These are phyloP conservation scores for Yamadazyma kitorensis DNA, from an alignment of 805 yeast genomes.

Conservation along the genomic window DNA sequence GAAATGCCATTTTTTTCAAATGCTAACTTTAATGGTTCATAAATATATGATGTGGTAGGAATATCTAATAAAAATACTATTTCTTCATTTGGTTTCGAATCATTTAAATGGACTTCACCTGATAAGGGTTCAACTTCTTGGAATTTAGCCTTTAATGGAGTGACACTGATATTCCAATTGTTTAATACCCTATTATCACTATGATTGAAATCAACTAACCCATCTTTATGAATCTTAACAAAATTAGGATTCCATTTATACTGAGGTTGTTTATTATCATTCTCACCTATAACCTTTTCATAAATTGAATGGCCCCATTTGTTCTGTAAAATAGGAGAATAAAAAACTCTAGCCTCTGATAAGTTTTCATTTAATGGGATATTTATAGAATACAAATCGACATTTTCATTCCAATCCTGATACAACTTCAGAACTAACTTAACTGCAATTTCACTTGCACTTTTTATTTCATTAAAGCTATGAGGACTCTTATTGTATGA, in stretches of 20 bases:
- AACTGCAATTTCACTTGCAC: slow-evolving; percentile 69
- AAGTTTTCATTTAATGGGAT: slow-evolving; percentile 64
- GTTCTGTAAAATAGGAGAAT: slow-evolving; percentile 79
- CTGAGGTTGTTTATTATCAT: no score
- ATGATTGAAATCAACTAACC: slow-evolving; percentile 37
- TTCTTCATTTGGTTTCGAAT: slow-evolving; percentile 5
- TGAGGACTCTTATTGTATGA: slow-evolving; percentile 64
- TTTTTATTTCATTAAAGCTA: slow-evolving; percentile 46
- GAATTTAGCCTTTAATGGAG: slow-evolving; percentile 66
- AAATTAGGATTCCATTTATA: slow-evolving; percentile 88
- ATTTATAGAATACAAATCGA: slow-evolving; percentile 80
- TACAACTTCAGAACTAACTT: slow-evolving; percentile 59
- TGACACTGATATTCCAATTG: slow-evolving; percentile 56
- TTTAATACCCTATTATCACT: slow-evolving; percentile 72
- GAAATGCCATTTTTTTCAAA: slow-evolving; percentile 21
- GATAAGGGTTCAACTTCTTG: slow-evolving; percentile 46
- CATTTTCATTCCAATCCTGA: slow-evolving; percentile 33
- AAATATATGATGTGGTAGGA: slow-evolving; percentile 38
- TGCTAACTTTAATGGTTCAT: slow-evolving; percentile 40
- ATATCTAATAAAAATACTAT: slow-evolving; percentile 33
- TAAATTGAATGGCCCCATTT: slow-evolving; percentile 69
- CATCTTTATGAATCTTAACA: slow-evolving; percentile 56
- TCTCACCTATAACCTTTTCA: slow-evolving; percentile 27
- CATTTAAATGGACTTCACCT: slow-evolving; percentile 56
- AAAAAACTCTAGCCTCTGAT: slow-evolving; percentile 59